Percentiles rank a stretch among this genome's conserved stretches.
These are phyloP conservation scores for Mycena crocata DNA, from an alignment of 768 basidiomycete genomes.

Conservation along the genomic window DNA sequence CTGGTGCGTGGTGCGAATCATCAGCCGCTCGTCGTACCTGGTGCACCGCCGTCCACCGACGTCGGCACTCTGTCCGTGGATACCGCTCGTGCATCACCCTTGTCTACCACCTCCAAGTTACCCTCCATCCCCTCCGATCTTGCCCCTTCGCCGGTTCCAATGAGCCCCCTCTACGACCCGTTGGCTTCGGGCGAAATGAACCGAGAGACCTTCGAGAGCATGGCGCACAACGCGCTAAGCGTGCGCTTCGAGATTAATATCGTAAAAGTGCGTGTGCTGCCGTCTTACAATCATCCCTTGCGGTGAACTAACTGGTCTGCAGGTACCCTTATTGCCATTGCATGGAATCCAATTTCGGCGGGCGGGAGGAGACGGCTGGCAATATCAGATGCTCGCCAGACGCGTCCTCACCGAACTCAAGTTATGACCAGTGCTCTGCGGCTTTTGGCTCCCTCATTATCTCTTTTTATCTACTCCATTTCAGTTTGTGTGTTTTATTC, in stretches of 20 bases:
- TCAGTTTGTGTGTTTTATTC: neutral
- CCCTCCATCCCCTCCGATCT: constrained; percentile 71
- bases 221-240: constrained; percentile 81
- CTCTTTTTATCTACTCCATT: constrained; percentile 2
- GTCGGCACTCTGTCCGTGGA: neutral
- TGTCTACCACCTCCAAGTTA: constrained; percentile 69
- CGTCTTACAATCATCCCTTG: constrained; percentile 34
- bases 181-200: constrained; percentile 76
- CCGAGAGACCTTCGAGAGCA: constrained; percentile 74
- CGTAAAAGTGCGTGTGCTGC: constrained; percentile 79
- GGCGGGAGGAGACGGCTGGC: constrained; percentile 92
- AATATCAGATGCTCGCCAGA: constrained; percentile 95
- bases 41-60: constrained; percentile 75
- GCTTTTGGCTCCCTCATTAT: neutral
- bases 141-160: constrained; percentile 35
- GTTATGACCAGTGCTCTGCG: constrained; percentile 59
- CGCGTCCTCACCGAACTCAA: constrained; percentile 90
- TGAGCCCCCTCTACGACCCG: constrained; percentile 50
- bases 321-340: constrained; percentile 95
- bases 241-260: constrained; percentile 98
- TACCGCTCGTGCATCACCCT: constrained; percentile 44
- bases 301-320: constrained; percentile 19
- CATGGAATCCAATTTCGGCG: constrained; percentile 97
- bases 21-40: constrained; percentile 53
- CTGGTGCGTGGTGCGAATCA: constrained; percentile 71